Conservation (phyloP, 495 filamentous ascomycete genomes). For the Tricharina praecox region DNA sequence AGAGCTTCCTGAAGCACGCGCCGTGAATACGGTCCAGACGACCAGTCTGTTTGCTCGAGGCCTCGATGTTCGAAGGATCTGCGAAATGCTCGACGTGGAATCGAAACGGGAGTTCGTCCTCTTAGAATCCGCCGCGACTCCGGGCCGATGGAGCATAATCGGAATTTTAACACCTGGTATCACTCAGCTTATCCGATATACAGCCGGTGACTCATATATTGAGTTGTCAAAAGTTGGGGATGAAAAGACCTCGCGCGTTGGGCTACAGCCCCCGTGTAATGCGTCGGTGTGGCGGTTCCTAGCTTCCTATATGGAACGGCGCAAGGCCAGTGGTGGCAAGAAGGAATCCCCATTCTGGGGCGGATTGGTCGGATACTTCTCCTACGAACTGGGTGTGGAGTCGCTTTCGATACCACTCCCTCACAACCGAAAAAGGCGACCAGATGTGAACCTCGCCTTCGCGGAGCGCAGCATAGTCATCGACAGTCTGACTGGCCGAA, state of each 20-base stretch:
- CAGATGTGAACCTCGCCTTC: conserved; percentile 64
- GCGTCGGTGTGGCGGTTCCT: conserved; percentile 38
- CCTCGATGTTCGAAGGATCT: conserved; percentile 8
- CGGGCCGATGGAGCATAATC: conserved; percentile 50
- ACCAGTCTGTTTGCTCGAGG: not conserved
- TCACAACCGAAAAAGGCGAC: conserved; percentile 21
- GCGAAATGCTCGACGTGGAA: conserved; percentile 31
- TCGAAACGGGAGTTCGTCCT: conserved; percentile 32
- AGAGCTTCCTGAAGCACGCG: conserved; percentile 18
- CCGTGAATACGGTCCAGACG: conserved; percentile 9
- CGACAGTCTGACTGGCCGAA: conserved; percentile 44
- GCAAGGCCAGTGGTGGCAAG: conserved; percentile 30
- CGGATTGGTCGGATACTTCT: conserved; percentile 76
- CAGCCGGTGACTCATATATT: conserved; percentile 29
- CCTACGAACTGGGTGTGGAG: conserved; percentile 68
- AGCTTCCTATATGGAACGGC: conserved; percentile 40
- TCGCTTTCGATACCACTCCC: conserved; percentile 35
- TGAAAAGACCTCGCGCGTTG: conserved; percentile 14
- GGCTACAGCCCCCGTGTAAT: conserved; percentile 28
- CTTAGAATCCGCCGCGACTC: conserved; percentile 35
- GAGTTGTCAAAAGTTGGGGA: conserved; percentile 10
- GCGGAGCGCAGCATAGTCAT: conserved; percentile 65
- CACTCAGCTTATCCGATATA: conserved; percentile 36
- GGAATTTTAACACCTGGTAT: conserved; percentile 39
- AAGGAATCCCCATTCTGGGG: conserved; percentile 55